Percentiles rank a stretch among this genome's conserved stretches.
Evolutionary conservation across 306 rosid genomes (phyloP).

Genomic region (Medicago ruthenica): DNA sequence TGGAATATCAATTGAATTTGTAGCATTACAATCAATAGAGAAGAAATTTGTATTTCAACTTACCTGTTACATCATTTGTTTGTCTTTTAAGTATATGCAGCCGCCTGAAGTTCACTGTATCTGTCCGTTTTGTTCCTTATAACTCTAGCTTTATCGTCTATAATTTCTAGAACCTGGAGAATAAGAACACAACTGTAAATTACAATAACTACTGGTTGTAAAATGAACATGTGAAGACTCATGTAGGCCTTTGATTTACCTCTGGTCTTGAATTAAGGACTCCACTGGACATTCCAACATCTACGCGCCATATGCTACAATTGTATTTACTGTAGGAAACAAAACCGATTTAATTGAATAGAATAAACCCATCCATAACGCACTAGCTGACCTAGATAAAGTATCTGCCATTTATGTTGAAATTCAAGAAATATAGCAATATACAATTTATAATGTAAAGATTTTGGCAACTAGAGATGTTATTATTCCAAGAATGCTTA

Average conservation of each 20-base stretch:
- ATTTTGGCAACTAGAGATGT: constrained; percentile 16
- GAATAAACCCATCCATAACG: background rate
- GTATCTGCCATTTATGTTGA: background rate
- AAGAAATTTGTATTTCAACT: constrained; percentile 7
- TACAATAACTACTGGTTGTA: background rate
- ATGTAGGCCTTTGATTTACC: constrained; percentile 54
- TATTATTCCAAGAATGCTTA: constrained; percentile 7
- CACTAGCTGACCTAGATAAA: constrained; percentile 3
- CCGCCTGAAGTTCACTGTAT: constrained; percentile 58
- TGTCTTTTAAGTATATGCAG: constrained; percentile 59
- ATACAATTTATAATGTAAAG: constrained; percentile 6
- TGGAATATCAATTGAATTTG: constrained; percentile 29
- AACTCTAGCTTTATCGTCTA: constrained; percentile 67
- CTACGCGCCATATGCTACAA: constrained; percentile 96
- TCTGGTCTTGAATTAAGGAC: constrained; percentile 93
- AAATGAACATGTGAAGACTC: background rate
- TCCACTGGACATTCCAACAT: constrained; percentile 98
- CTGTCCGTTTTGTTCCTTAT: constrained; percentile 69
- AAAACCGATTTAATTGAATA: constrained; percentile 35
- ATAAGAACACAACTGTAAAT: constrained; percentile 33
- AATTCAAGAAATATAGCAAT: constrained; percentile 13
- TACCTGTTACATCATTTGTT: constrained; percentile 49
- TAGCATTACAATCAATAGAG: constrained; percentile 14
- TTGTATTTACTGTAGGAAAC: constrained; percentile 74
- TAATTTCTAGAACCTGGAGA: constrained; percentile 84